Percentiles rank a stretch among this genome's conserved stretches.
Conservation (phyloP, 2,329 filamentous ascomycete species). For the Trichocomaceae sp. region DNA sequence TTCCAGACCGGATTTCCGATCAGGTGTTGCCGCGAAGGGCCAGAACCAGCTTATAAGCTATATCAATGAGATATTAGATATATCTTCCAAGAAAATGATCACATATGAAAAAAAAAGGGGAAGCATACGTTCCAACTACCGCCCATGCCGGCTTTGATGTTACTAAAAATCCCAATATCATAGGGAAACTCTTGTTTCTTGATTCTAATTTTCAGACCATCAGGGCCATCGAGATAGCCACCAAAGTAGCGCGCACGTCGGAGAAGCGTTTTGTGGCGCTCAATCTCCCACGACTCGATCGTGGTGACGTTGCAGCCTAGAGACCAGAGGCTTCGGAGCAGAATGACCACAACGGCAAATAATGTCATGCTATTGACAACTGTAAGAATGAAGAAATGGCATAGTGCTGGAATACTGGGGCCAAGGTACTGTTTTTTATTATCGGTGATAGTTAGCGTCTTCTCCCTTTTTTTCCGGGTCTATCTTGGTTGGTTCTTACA, state of each 20-base stretch:
- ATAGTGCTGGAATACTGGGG: slow-evolving; percentile 47
- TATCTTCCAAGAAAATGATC: background rate
- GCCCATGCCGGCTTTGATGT: slow-evolving; percentile 56
- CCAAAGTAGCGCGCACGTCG: slow-evolving; percentile 46
- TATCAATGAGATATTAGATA: background rate
- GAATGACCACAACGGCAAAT: slow-evolving; percentile 49
- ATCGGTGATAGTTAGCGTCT: background rate
- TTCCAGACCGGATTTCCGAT: slow-evolving; percentile 39
- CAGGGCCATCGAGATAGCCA: slow-evolving; percentile 52
- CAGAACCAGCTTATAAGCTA: slow-evolving; percentile 53
- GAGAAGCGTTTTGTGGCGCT: slow-evolving; percentile 42
- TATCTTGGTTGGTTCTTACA: slow-evolving; percentile 35
- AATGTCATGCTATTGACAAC: slow-evolving; percentile 52
- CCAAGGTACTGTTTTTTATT: slow-evolving; percentile 48
- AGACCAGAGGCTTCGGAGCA: slow-evolving; percentile 50
- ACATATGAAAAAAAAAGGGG: background rate
- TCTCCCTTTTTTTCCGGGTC: too few species aligned
- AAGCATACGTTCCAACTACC: slow-evolving; percentile 39
- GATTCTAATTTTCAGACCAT: slow-evolving; percentile 50
- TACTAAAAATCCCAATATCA: slow-evolving; percentile 57
- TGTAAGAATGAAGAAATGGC: slow-evolving; percentile 50
- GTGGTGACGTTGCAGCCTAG: slow-evolving; percentile 55
- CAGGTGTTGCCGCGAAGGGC: slow-evolving; percentile 50
- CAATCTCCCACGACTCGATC: slow-evolving; percentile 58
- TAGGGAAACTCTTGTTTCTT: slow-evolving; percentile 59